Evolutionary conservation across 2,329 filamentous ascomycete genomes (phyloP).

Genomic region (Aspergillus clavatus): DNA sequence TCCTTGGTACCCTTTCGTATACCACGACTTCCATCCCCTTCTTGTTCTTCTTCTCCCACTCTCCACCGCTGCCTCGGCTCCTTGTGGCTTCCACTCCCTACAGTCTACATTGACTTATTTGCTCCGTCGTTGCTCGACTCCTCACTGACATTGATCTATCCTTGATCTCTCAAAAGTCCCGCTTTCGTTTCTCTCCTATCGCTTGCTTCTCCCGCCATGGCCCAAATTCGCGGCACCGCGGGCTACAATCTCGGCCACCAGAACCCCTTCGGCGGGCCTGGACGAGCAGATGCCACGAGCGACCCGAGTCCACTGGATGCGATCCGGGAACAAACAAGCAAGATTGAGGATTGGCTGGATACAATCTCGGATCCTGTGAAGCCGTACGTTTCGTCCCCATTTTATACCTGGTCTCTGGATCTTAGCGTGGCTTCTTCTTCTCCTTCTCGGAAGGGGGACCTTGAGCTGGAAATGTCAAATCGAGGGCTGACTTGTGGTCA

Average conservation of each 20-base stretch:
- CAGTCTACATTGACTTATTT: not conserved
- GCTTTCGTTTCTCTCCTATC: conserved; percentile 7
- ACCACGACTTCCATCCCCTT: not conserved
- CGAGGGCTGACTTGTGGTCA: conserved; percentile 26
- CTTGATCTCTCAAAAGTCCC: not conserved
- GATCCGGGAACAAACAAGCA: conserved; percentile 92
- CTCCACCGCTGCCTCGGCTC: not conserved
- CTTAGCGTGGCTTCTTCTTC: too few species aligned
- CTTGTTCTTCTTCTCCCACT: not conserved
- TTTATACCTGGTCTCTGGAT: not conserved
- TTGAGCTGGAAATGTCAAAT: too few species aligned
- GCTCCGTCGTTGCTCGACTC: conserved; percentile 3
- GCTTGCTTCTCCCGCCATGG: conserved; percentile 33
- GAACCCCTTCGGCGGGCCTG: conserved; percentile 63
- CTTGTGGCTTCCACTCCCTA: not conserved
- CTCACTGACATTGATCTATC: not conserved
- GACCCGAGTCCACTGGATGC: conserved; percentile 78
- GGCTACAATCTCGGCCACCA: conserved; percentile 78
- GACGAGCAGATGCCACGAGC: conserved; percentile 55
- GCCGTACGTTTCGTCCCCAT: conserved; percentile 62
- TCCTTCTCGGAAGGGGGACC: too few species aligned
- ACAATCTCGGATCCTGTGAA: conserved; percentile 84
- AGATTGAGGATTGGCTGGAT: conserved; percentile 93
- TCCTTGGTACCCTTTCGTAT: not conserved
- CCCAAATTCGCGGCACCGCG: conserved; percentile 61